Evolutionary conservation across 2,329 filamentous ascomycete genomes (phyloP).

Genomic region (Exophiala xenobiotica): DNA sequence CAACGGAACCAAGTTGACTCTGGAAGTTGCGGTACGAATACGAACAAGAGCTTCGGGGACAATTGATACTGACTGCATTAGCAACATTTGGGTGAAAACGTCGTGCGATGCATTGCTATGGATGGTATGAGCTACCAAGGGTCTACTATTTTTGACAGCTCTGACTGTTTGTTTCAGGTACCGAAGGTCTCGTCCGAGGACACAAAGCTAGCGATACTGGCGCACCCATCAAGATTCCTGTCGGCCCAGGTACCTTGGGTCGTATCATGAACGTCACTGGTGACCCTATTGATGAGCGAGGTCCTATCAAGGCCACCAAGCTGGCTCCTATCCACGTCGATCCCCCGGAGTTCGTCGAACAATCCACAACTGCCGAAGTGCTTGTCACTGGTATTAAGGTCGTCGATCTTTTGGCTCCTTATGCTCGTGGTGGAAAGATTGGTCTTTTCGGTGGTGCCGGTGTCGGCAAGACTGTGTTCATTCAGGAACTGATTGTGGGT

Average conservation of each 20-base stretch:
- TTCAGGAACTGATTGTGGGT: constrained; percentile 92
- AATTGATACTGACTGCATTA: constrained; percentile 42
- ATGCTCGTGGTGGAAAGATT: constrained; percentile 99
- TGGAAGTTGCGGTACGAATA: constrained; percentile 86
- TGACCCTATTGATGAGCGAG: constrained; percentile 99
- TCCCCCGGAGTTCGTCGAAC: constrained; percentile 85
- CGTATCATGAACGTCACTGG: constrained; percentile 99
- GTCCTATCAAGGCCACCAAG: constrained; percentile 93
- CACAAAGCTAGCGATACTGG: constrained; percentile 82
- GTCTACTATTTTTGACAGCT: background rate
- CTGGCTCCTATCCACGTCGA: constrained; percentile 89
- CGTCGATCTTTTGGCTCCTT: constrained; percentile 96
- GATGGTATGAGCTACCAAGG: constrained; percentile 66
- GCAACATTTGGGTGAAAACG: constrained; percentile 99
- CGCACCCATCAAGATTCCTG: constrained; percentile 91
- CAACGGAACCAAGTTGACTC: constrained; percentile 87
- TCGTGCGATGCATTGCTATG: constrained; percentile 99
- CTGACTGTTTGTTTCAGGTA: constrained; percentile 61
- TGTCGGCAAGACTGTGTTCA: constrained; percentile 99
- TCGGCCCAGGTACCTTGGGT: constrained; percentile 88
- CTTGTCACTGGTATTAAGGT: constrained; percentile 99
- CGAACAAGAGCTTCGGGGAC: constrained; percentile 1
- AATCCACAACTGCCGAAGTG: constrained; percentile 94
- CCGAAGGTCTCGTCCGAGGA: constrained; percentile 98
- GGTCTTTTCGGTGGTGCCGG: constrained; percentile 99